phyloP scores from a whole-genome alignment of 305 asterid genomes.

The Plantago coronopus region DNA sequence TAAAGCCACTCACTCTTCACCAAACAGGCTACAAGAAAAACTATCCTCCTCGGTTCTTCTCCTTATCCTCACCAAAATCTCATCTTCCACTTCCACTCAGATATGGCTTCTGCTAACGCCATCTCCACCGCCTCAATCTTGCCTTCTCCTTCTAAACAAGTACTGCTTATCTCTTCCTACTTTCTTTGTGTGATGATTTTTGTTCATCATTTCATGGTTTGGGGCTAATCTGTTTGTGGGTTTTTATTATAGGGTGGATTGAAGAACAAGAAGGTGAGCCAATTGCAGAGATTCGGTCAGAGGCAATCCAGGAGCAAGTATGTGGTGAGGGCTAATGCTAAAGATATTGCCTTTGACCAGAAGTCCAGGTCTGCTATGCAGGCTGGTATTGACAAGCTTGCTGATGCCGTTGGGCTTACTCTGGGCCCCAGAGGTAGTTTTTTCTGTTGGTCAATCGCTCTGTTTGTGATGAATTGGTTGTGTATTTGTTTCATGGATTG shows the following conservation, averaged over 20 bases:
- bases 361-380: slow-evolving; percentile 76
- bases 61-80: slow-evolving; percentile 7
- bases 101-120: slow-evolving; percentile 83
- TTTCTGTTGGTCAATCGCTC: background rate
- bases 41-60: background rate
- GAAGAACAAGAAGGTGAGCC: slow-evolving; percentile 53
- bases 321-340: slow-evolving; percentile 74
- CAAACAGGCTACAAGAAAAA: slow-evolving; percentile 23
- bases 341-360: slow-evolving; percentile 91
- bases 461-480: background rate
- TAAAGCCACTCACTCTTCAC: slow-evolving; percentile 14
- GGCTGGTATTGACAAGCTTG: slow-evolving; percentile 90
- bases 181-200: slow-evolving; percentile 5
- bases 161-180: slow-evolving; percentile 15
- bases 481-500: background rate
- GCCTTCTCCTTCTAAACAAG: slow-evolving; percentile 54
- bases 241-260: slow-evolving; percentile 46
- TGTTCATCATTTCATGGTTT: slow-evolving; percentile 8
- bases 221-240: background rate
- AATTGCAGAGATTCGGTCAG: slow-evolving; percentile 50
- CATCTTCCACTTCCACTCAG: slow-evolving; percentile 3
- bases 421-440: slow-evolving; percentile 91
- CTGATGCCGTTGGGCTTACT: slow-evolving; percentile 90
- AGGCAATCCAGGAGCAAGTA: slow-evolving; percentile 53
- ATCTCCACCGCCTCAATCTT: slow-evolving; percentile 67